Percentiles rank a stretch among this genome's conserved stretches.
These are phyloP conservation scores for Saccharomycopsis fodiens DNA, from an alignment of 805 yeast genomes.

Conservation along the genomic window DNA sequence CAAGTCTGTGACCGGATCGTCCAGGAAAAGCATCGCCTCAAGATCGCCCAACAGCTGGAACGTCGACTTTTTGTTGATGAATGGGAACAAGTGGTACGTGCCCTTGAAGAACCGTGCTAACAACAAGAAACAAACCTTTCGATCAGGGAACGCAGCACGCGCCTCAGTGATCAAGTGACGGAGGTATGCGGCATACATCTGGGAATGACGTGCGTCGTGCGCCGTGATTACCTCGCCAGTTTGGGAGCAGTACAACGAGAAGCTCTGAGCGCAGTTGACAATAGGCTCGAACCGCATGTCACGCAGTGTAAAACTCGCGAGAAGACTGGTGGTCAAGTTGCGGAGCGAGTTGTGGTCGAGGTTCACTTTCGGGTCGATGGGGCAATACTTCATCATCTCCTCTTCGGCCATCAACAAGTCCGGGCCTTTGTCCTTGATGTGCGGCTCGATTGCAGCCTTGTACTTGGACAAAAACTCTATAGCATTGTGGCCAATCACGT, in stretches of 20 bases:
- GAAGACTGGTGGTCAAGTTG: not conserved
- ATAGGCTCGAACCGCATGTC: constrained; percentile 10
- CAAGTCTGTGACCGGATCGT: not conserved
- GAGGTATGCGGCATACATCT: constrained; percentile 1
- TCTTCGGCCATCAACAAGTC: not conserved
- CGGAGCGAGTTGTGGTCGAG: not conserved
- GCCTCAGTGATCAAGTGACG: constrained; percentile 7
- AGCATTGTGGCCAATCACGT: not conserved
- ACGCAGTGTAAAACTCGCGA: not conserved
- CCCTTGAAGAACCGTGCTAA: constrained; percentile 16
- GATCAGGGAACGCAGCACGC: constrained; percentile 6
- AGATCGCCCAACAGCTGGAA: constrained; percentile 3
- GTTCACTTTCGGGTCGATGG: not conserved
- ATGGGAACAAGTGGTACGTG: constrained; percentile 9
- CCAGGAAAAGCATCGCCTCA: constrained; percentile 2
- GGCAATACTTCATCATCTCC: not conserved
- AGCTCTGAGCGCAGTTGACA: not conserved
- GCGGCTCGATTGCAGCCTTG: not conserved
- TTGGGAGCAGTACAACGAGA: constrained; percentile 2
- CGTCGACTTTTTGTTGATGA: constrained; percentile 7
- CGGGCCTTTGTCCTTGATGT: not conserved
- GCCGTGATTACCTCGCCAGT: not conserved
- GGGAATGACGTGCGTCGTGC: constrained; percentile 1
- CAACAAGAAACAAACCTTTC: constrained; percentile 9
- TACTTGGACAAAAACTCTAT: not conserved